Conservation (phyloP, 768 basidiomycete species). For the Rubroboletus pulcherrimus region DNA sequence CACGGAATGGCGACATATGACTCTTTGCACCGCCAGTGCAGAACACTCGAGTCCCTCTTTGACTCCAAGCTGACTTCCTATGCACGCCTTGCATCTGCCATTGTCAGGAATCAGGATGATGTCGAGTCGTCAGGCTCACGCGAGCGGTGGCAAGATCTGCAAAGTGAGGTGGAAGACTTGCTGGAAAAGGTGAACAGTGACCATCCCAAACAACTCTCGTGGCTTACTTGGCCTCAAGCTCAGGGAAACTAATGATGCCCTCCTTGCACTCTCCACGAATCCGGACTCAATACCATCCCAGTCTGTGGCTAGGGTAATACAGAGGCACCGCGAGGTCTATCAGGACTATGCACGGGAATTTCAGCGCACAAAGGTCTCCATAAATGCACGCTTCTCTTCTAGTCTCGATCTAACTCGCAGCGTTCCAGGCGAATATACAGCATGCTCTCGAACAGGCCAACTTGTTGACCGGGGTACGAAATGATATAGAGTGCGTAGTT, state of each 20-base stretch:
- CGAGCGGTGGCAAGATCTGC: conserved; percentile 77
- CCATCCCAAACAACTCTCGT: not conserved
- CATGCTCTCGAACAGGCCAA: conserved; percentile 83
- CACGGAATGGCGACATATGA: conserved; percentile 74
- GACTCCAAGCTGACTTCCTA: conserved; percentile 90
- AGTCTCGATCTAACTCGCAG: not conserved
- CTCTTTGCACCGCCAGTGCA: conserved; percentile 83
- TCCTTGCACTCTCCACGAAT: conserved; percentile 62
- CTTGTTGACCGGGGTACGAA: conserved; percentile 83
- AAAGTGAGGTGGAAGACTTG: conserved; percentile 82
- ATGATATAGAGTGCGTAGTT: conserved; percentile 84
- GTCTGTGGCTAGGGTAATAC: conserved; percentile 84
- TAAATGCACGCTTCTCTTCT: not conserved
- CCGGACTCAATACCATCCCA: conserved; percentile 66
- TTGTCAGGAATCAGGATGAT: conserved; percentile 52
- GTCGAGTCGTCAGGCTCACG: conserved; percentile 67
- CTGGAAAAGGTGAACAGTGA: conserved; percentile 66
- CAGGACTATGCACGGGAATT: conserved; percentile 86
- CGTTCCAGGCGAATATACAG: conserved; percentile 68
- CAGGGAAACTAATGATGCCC: conserved; percentile 80
- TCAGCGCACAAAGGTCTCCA: conserved; percentile 72
- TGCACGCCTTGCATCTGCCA: conserved; percentile 73
- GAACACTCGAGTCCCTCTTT: conserved; percentile 90
- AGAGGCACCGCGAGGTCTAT: conserved; percentile 86
- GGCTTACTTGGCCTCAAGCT: conserved; percentile 48